phyloP scores from a whole-genome alignment of 2,329 filamentous ascomycete genomes.

The Colletotrichum lini region DNA sequence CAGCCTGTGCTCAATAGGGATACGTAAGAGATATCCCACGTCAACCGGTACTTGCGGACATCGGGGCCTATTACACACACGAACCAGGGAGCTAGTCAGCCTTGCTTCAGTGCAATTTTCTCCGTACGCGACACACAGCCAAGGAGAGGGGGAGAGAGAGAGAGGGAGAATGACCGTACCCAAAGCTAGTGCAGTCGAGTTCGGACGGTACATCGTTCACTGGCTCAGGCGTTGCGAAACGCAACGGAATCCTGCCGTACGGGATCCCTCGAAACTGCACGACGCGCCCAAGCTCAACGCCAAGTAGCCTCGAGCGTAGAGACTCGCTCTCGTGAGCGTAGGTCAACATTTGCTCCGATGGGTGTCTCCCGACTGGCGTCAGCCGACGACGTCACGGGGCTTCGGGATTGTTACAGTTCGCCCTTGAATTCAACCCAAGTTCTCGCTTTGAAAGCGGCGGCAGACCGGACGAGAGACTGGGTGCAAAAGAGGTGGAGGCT shows the following conservation, averaged over 20 bases:
- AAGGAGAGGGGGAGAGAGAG: no score
- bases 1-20: constrained; percentile 51
- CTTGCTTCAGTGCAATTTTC: neutral
- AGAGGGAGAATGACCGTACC: neutral
- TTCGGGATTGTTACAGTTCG: neutral
- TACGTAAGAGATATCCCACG: constrained; percentile 58
- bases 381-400: neutral
- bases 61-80: constrained; percentile 50
- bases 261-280: constrained; percentile 33
- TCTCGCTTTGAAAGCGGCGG: neutral
- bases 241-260: constrained; percentile 25
- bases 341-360: neutral
- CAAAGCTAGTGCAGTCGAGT: constrained; percentile 28
- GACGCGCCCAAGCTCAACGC: neutral
- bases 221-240: constrained; percentile 24
- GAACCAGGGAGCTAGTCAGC: constrained; percentile 27
- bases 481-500: constrained; percentile 2
- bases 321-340: neutral
- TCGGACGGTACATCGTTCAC: neutral
- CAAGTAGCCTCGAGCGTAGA: constrained; percentile 23
- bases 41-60: constrained; percentile 59
- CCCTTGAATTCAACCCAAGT: neutral
- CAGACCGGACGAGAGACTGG: constrained; percentile 2
- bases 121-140: neutral
- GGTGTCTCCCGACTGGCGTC: no score